A percentile compares a stretch with the other conserved stretches of the same genome.
Conservation (phyloP, 2,329 filamentous ascomycete species). For the Alternaria ventricosa region DNA sequence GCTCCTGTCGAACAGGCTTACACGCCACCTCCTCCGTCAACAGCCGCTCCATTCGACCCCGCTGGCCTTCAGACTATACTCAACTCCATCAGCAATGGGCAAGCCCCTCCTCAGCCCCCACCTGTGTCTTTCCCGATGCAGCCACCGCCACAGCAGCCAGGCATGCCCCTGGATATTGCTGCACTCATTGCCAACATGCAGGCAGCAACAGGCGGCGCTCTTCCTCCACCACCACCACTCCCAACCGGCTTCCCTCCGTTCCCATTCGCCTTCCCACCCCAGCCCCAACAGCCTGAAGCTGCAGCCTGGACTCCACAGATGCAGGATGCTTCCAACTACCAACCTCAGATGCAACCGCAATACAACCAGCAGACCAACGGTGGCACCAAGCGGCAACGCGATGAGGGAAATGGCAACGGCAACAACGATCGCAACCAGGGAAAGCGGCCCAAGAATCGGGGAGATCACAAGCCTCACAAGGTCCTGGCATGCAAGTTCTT, state of each 20-base stretch:
- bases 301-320: conserved; percentile 23
- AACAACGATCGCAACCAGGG: conserved; percentile 56
- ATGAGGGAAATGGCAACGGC: conserved; percentile 34
- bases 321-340: conserved; percentile 13
- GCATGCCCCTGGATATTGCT: conserved; percentile 27
- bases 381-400: conserved; percentile 46
- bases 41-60: conserved; percentile 31
- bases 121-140: conserved; percentile 17
- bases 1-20: conserved; percentile 26
- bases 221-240: conserved; percentile 33
- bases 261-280: conserved; percentile 22
- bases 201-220: conserved; percentile 19
- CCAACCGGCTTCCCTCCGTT: conserved; percentile 28
- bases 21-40: conserved; percentile 22
- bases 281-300: conserved; percentile 15
- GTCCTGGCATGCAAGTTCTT: conserved; percentile 69
- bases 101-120: conserved; percentile 20
- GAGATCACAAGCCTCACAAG: conserved; percentile 43
- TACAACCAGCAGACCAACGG: conserved; percentile 39
- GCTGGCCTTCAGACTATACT: conserved; percentile 39
- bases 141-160: conserved; percentile 21
- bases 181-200: conserved; percentile 34
- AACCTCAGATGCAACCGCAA: conserved; percentile 17
- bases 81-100: conserved; percentile 22
- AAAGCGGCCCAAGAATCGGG: conserved; percentile 50